Evolutionary conservation across 129 eudicot genomes (phyloP).

Genomic region (Scalesia atractyloides): DNA sequence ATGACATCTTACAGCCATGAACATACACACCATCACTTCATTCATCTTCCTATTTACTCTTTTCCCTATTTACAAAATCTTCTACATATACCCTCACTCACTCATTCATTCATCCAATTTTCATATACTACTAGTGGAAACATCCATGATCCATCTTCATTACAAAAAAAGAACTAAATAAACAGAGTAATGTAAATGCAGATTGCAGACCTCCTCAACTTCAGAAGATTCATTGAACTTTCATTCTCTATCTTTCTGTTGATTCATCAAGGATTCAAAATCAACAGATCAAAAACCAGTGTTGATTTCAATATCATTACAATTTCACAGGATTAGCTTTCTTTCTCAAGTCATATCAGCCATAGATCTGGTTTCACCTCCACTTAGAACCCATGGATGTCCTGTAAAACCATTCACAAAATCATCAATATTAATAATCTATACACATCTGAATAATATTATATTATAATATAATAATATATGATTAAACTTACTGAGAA

Average conservation of each 20-base stretch:
- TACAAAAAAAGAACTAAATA: neutral
- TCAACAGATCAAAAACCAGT: slow-evolving; percentile 40
- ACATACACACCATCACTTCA: slow-evolving; percentile 32
- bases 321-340: neutral
- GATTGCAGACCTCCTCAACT: slow-evolving; percentile 24
- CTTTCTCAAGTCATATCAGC: slow-evolving; percentile 41
- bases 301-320: slow-evolving; percentile 28
- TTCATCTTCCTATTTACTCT: slow-evolving; percentile 22
- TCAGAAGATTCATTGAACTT: slow-evolving; percentile 43
- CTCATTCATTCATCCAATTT: neutral
- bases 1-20: slow-evolving; percentile 13
- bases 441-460: neutral
- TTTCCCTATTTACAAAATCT: slow-evolving; percentile 29
- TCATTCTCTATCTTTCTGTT: slow-evolving; percentile 40
- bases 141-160: neutral
- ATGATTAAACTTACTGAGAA: slow-evolving; percentile 62
- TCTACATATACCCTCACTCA: slow-evolving; percentile 14
- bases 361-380: slow-evolving; percentile 58
- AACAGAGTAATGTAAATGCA: neutral
- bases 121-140: neutral
- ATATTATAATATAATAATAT: too few species aligned
- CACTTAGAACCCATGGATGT: slow-evolving; percentile 78
- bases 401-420: slow-evolving; percentile 41
- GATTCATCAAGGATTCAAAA: slow-evolving; percentile 30
- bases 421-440: slow-evolving; percentile 3